phyloP scores from a whole-genome alignment of 2,329 filamentous ascomycete genomes.

The Grosmannia clavigera region DNA sequence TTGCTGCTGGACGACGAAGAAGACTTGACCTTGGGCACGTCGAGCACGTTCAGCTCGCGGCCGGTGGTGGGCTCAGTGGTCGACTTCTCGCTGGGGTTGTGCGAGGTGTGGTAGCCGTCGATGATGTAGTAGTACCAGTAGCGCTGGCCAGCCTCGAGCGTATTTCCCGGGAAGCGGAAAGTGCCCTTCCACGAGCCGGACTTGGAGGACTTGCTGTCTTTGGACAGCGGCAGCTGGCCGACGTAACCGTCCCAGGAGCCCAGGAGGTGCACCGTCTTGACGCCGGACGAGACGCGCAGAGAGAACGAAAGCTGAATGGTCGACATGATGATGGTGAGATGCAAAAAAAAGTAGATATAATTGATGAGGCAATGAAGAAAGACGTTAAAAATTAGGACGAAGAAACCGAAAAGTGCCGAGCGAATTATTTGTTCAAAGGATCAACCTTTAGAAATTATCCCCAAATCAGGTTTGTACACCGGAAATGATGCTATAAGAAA shows the following conservation, averaged over 20 bases:
- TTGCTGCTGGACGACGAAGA: conserved; percentile 25
- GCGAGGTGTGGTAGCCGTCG: conserved; percentile 94
- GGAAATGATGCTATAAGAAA: neutral
- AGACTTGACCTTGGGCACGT: conserved; percentile 56
- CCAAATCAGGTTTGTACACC: neutral
- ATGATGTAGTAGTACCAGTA: conserved; percentile 99
- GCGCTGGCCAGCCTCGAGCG: conserved; percentile 75
- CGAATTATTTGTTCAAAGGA: conserved; percentile 24
- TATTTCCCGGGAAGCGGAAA: conserved; percentile 85
- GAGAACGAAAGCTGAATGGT: conserved; percentile 89
- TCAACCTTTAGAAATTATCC: neutral
- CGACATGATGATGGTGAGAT: conserved; percentile 51
- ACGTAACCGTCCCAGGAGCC: conserved; percentile 98
- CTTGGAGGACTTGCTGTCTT: conserved; percentile 73
- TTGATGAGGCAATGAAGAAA: neutral
- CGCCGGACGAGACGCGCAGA: conserved; percentile 87
- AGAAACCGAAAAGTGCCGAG: conserved; percentile 10
- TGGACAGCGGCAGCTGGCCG: conserved; percentile 86
- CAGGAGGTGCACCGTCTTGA: conserved; percentile 95
- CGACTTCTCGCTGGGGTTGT: conserved; percentile 82
- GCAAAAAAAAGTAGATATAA: conserved; percentile 20
- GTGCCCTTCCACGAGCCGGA: conserved; percentile 89
- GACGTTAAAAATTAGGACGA: conserved; percentile 11
- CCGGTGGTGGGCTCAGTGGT: conserved; percentile 93
- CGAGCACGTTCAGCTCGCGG: conserved; percentile 94